These are phyloP conservation scores for Naganishia liquefaciens DNA, from an alignment of 1,284 basidiomycete genomes.

Conservation along the genomic window DNA sequence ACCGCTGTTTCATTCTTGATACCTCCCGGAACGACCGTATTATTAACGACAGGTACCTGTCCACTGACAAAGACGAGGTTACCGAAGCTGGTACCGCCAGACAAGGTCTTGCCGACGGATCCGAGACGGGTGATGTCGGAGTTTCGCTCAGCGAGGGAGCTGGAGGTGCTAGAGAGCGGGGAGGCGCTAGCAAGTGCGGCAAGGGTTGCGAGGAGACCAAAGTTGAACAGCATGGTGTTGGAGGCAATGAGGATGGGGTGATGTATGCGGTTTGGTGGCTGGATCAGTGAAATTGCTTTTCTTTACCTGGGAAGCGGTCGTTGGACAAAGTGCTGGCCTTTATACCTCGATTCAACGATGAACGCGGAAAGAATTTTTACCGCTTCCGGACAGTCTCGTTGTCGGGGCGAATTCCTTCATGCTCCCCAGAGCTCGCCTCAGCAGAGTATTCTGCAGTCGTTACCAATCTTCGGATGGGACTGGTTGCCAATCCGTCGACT, in stretches of 20 bases:
- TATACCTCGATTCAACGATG: background rate
- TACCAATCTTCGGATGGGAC: too few relatives aligned
- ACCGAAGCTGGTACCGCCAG: constrained; percentile 35
- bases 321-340: background rate
- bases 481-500: too few relatives aligned
- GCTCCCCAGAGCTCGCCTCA: too few relatives aligned
- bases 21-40: constrained; percentile 35
- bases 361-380: too few relatives aligned
- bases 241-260: background rate
- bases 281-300: background rate
- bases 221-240: constrained; percentile 26
- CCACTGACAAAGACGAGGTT: constrained; percentile 37
- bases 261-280: background rate
- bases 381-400: too few relatives aligned
- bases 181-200: constrained; percentile 25
- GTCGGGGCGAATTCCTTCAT: too few relatives aligned
- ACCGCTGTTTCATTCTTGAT: constrained; percentile 38
- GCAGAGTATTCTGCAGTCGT: too few relatives aligned
- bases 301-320: background rate
- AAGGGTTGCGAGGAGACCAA: constrained; percentile 21
- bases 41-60: constrained; percentile 35
- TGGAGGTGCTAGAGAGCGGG: constrained; percentile 10
- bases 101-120: constrained; percentile 31
- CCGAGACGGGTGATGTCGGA: constrained; percentile 35
- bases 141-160: constrained; percentile 21